phyloP scores from a whole-genome alignment of 2,329 filamentous ascomycete genomes.

The Xylaria sp. region DNA sequence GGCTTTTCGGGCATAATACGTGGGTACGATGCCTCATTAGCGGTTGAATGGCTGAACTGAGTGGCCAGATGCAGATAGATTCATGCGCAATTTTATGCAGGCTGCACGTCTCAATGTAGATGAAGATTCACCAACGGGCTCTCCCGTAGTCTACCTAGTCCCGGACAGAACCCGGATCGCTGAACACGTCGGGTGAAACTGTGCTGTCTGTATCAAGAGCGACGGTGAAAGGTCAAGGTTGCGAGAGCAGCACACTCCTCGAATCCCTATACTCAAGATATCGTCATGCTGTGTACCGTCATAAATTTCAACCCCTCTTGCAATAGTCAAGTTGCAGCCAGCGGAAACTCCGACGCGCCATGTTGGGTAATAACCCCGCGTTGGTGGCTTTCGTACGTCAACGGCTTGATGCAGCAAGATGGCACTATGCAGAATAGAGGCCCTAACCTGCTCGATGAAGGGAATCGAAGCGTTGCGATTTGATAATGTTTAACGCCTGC shows the following conservation, averaged over 20 bases:
- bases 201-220: slow-evolving; percentile 1
- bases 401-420: slow-evolving; percentile 5
- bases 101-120: slow-evolving; percentile 5
- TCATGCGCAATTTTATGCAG: not conserved
- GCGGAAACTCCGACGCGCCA: not conserved
- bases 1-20: not conserved
- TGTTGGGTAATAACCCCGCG: not conserved
- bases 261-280: not conserved
- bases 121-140: not conserved
- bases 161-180: not conserved
- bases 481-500: not conserved
- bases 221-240: not conserved
- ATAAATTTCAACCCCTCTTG: not conserved
- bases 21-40: not conserved
- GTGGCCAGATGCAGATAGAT: slow-evolving; percentile 15
- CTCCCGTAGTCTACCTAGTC: not conserved
- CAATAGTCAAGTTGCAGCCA: not conserved
- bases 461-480: not conserved
- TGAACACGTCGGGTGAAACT: not conserved
- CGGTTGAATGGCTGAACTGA: not conserved
- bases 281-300: slow-evolving; percentile 9
- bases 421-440: not conserved
- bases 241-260: not conserved
- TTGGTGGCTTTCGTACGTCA: not conserved
- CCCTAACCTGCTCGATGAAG: not conserved